phyloP scores from a whole-genome alignment of 2,329 filamentous ascomycete genomes.

The Neofusicoccum ribis region DNA sequence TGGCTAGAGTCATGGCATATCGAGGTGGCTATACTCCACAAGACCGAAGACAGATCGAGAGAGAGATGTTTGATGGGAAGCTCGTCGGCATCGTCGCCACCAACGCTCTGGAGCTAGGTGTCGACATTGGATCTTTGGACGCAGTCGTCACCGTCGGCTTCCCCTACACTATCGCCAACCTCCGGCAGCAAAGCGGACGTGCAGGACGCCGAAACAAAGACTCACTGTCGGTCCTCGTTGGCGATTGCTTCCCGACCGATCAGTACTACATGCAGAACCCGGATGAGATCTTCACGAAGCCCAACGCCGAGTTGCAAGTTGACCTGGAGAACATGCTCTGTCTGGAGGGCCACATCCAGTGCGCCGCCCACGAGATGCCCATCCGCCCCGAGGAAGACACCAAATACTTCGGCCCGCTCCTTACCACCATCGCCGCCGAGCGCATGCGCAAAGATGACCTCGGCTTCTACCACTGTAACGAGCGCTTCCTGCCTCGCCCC shows the following conservation, averaged over 20 bases:
- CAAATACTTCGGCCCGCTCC: slow-evolving; percentile 74
- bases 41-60: slow-evolving; percentile 84
- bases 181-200: slow-evolving; percentile 90
- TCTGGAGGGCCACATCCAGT: slow-evolving; percentile 91
- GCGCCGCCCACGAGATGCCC: slow-evolving; percentile 92
- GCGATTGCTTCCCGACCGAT: slow-evolving; percentile 85
- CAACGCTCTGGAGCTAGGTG: slow-evolving; percentile 86
- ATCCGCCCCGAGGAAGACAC: slow-evolving; percentile 75
- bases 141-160: slow-evolving; percentile 94
- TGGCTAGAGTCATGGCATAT: slow-evolving; percentile 87
- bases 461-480: slow-evolving; percentile 88
- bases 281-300: slow-evolving; percentile 87
- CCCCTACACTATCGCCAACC: slow-evolving; percentile 90
- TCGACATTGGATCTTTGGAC: slow-evolving; percentile 92
- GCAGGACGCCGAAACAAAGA: slow-evolving; percentile 92
- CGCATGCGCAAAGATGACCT: slow-evolving; percentile 71
- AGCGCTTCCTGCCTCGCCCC: slow-evolving; percentile 81
- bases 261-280: slow-evolving; percentile 98
- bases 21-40: slow-evolving; percentile 92
- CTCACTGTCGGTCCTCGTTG: slow-evolving; percentile 84
- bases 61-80: slow-evolving; percentile 95
- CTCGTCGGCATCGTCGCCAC: slow-evolving; percentile 92
- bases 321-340: slow-evolving; percentile 91
- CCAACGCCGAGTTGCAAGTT: slow-evolving; percentile 84
- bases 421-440: slow-evolving; percentile 70